Percentiles rank a stretch among this genome's conserved stretches.
These are phyloP conservation scores for Globisporangium mamillatum DNA, from an alignment of 352 stramenopile genomes.

Conservation along the genomic window DNA sequence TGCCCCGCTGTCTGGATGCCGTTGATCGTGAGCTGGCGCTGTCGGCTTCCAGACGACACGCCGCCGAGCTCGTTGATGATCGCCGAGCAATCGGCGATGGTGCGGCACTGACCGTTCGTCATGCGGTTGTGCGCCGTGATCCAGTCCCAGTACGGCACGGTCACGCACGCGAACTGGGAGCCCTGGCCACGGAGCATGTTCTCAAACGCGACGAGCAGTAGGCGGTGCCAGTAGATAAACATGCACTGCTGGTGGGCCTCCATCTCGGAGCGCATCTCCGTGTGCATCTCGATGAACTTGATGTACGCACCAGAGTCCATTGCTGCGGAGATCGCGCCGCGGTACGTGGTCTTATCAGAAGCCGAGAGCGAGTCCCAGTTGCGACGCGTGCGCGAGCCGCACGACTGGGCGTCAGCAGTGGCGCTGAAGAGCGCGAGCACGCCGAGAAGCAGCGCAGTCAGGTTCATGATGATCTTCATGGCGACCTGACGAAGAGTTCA, in stretches of 20 bases:
- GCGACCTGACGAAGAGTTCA: not conserved
- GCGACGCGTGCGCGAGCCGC: not conserved
- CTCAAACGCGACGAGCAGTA: slow-evolving; percentile 48
- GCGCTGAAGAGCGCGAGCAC: not conserved
- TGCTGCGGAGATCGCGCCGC: slow-evolving; percentile 16
- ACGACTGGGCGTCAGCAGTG: not conserved
- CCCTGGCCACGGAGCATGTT: slow-evolving; percentile 50
- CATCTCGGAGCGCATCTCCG: slow-evolving; percentile 6
- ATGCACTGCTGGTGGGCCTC: slow-evolving; percentile 41
- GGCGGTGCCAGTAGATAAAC: slow-evolving; percentile 52
- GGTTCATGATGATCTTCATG: not conserved
- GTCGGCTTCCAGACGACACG: not conserved
- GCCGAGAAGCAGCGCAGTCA: not conserved
- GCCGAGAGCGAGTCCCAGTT: not conserved
- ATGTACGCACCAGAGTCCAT: slow-evolving; percentile 29
- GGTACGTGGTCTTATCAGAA: not conserved
- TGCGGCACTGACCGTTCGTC: slow-evolving; percentile 3
- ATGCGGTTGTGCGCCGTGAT: not conserved
- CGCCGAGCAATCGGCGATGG: slow-evolving; percentile 4
- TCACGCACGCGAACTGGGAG: slow-evolving; percentile 19
- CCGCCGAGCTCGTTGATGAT: slow-evolving; percentile 43
- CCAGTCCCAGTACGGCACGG: slow-evolving; percentile 62
- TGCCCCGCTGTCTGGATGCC: slow-evolving; percentile 23
- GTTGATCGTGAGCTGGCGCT: slow-evolving; percentile 31
- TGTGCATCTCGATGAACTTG: slow-evolving; percentile 15